phyloP scores from a whole-genome alignment of 2,329 filamentous ascomycete genomes.

The Fusarium caatingaense region DNA sequence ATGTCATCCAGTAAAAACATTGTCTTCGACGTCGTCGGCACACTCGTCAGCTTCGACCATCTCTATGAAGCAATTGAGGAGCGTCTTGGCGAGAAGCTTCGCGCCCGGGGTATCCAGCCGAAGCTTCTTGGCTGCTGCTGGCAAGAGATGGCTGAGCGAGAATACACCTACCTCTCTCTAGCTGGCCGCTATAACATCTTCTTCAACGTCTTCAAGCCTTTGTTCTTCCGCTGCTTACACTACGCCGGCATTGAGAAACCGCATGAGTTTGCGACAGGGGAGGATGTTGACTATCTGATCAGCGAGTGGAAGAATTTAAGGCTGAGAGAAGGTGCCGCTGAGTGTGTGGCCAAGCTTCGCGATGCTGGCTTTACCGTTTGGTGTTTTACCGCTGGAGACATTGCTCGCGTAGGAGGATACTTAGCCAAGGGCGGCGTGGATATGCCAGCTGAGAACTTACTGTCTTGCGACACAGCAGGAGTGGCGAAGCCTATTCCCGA shows the following conservation, averaged over 20 bases:
- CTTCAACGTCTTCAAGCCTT: neutral
- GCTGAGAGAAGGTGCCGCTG: neutral
- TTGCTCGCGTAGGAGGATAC: neutral
- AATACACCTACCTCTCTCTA: neutral
- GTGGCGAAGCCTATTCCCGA: neutral
- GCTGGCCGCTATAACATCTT: neutral
- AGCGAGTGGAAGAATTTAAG: neutral
- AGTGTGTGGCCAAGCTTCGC: neutral
- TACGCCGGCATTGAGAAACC: neutral
- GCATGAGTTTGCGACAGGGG: neutral
- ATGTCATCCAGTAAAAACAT: neutral
- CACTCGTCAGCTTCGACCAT: conserved; percentile 1
- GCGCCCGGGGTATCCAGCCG: neutral
- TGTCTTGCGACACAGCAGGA: neutral
- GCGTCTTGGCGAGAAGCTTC: neutral
- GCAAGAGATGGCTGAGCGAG: neutral
- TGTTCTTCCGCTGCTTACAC: neutral
- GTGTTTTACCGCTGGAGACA: neutral
- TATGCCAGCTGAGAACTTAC: neutral
- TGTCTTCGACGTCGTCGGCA: conserved; percentile 1
- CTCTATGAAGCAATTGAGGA: neutral
- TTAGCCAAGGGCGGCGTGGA: neutral
- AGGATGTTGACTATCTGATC: neutral
- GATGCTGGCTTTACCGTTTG: neutral
- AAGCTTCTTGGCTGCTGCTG: conserved; percentile 1